A percentile compares a stretch with the other conserved stretches of the same genome.
Conservation (phyloP, 1,284 basidiomycete species). For the Ustilago cynodontis region DNA sequence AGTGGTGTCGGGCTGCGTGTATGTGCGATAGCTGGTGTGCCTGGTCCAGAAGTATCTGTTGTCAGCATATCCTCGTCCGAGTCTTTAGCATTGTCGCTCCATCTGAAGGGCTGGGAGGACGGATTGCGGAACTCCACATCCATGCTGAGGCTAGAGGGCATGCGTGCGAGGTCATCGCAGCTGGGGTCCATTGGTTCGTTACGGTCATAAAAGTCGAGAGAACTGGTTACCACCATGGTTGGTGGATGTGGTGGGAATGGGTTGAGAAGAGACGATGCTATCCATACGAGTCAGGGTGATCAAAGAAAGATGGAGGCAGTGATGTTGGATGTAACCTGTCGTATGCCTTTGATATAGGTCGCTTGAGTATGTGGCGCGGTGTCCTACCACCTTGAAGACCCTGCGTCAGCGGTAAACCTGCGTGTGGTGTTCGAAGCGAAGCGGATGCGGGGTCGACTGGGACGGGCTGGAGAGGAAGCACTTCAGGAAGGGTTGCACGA, state of each 20-base stretch:
- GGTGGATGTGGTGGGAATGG: background rate
- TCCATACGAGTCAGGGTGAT: background rate
- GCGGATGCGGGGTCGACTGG: constrained; percentile 6
- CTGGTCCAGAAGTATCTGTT: constrained; percentile 27
- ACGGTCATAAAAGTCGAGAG: constrained; percentile 1
- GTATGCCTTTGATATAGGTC: background rate
- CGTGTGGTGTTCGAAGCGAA: background rate
- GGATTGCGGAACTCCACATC: constrained; percentile 25
- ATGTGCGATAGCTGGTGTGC: constrained; percentile 15
- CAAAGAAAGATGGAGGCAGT: background rate
- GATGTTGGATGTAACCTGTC: background rate
- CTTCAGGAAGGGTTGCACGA: background rate
- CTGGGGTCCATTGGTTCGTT: constrained; percentile 10
- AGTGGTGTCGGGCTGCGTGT: constrained; percentile 29
- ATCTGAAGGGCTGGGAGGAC: constrained; percentile 30
- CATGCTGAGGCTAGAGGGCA: constrained; percentile 38
- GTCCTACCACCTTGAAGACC: background rate
- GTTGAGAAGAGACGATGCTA: background rate
- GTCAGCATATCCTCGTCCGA: constrained; percentile 28
- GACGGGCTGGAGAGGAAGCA: background rate
- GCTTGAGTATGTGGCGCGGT: background rate
- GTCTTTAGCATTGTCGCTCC: constrained; percentile 34
- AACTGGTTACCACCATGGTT: constrained; percentile 3
- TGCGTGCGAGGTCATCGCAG: constrained; percentile 26
- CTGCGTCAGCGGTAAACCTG: background rate